These are phyloP conservation scores for Peronospora belbahrii DNA, from an alignment of 352 stramenopile species.

Conservation along the genomic window DNA sequence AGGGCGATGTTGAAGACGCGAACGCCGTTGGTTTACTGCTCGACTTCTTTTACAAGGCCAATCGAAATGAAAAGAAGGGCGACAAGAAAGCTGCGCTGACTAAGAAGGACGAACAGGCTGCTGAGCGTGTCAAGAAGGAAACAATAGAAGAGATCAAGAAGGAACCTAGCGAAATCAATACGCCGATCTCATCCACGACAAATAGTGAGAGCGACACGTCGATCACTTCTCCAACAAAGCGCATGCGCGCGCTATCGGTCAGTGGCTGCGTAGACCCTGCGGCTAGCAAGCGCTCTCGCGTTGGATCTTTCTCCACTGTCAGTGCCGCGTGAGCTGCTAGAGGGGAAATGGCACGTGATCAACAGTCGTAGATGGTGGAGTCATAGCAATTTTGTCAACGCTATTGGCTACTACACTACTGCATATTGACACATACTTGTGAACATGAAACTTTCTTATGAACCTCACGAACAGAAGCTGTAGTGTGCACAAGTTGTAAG, in stretches of 20 bases:
- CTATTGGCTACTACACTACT: constrained; percentile 1
- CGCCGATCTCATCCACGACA: constrained; percentile 11
- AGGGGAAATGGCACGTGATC: not conserved
- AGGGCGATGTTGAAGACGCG: constrained; percentile 43
- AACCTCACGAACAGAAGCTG: not conserved
- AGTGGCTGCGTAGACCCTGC: constrained; percentile 48
- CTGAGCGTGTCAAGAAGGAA: constrained; percentile 4
- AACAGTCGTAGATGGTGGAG: constrained; percentile 26
- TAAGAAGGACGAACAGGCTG: constrained; percentile 1
- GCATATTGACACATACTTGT: constrained; percentile 10
- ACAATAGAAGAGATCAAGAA: constrained; percentile 27
- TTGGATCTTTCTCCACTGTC: constrained; percentile 50
- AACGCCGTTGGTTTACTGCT: constrained; percentile 62
- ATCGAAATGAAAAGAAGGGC: constrained; percentile 43
- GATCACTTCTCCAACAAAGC: constrained; percentile 64
- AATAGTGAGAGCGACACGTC: constrained; percentile 29
- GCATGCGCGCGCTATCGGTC: constrained; percentile 64
- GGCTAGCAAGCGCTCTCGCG: constrained; percentile 50
- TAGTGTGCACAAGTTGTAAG: not conserved
- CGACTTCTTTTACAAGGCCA: constrained; percentile 80
- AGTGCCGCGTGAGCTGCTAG: constrained; percentile 21
- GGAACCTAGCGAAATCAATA: constrained; percentile 17
- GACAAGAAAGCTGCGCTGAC: constrained; percentile 5
- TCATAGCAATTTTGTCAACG: constrained; percentile 19
- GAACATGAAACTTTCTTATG: too few species aligned